phyloP scores from a whole-genome alignment of 768 basidiomycete species.

The Hygrophoropsis aurantiaca region DNA sequence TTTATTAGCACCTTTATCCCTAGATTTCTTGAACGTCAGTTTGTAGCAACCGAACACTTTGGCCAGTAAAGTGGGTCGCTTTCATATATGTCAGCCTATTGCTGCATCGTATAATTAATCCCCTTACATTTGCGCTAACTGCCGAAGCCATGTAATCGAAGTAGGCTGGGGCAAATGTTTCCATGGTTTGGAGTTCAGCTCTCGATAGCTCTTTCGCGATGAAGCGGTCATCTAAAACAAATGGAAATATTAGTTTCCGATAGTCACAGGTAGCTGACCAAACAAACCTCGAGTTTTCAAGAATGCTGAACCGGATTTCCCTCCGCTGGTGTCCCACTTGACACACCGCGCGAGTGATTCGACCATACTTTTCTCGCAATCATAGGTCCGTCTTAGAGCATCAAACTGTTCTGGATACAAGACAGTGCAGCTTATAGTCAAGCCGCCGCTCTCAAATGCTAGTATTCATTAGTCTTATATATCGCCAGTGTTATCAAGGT shows the following conservation, averaged over 20 bases:
- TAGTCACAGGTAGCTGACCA: not conserved
- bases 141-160: conserved; percentile 99
- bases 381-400: conserved; percentile 85
- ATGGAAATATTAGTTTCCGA: conserved; percentile 1
- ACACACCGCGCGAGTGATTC: conserved; percentile 92
- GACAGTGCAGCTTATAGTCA: conserved; percentile 91
- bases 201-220: conserved; percentile 95
- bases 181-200: conserved; percentile 91
- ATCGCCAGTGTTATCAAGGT: not conserved
- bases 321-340: conserved; percentile 94
- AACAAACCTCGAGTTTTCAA: conserved; percentile 85
- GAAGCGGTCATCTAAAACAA: conserved; percentile 84
- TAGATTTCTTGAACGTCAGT: conserved; percentile 82
- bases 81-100: conserved; percentile 9
- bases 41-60: conserved; percentile 98
- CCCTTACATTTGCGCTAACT: conserved; percentile 74
- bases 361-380: conserved; percentile 91
- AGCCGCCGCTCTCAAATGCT: conserved; percentile 90
- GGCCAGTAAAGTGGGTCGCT: conserved; percentile 93
- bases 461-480: conserved; percentile 1
- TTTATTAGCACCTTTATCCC: conserved; percentile 62
- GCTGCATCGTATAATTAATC: conserved; percentile 3
- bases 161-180: conserved; percentile 95
- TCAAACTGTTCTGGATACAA: conserved; percentile 98
- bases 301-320: conserved; percentile 96